Evolutionary conservation across 176 grass and related monocot genomes (phyloP), one percentile per base, ranked within the genome.

Genomic region (Elymus sibiricus): DNA sequence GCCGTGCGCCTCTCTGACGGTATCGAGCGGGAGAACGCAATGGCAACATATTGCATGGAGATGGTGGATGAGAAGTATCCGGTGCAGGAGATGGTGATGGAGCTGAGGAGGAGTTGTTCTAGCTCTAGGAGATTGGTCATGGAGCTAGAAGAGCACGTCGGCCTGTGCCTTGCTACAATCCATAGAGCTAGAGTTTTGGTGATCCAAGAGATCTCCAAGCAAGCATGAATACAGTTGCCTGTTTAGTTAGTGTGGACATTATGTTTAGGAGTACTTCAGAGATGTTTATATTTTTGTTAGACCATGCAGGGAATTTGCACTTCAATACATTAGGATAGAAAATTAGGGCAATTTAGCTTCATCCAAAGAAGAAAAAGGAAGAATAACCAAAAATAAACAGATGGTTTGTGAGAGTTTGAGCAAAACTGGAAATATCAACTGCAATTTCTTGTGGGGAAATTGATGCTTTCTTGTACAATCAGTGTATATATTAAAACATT

Each of bases 111-210:
- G 42, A 88, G 90, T 29, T 82, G 65, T 40, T 78, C 43, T 8
- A 82, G 74, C 32, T 78, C 83, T 7, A 88, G 42, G 63, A 77
- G 28, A 47, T 64, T 88, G 22, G 56, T 74, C 1, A 66, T 79
- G 11, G 90, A 92, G 73, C 83, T 92, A 29, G 77, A 86, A 73
- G 79, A 89, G 79, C 86, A 86, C 15, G 83, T 86, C 43, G 67
- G 86, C 28, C 38, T 92, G 11, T 89, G 86, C 83, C 86, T 92
- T 26, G 86, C 78, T 69, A 92, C 86, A 19, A 84, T 89, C 43
- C 70, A 92, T 58, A 92, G 73, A 38, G 90, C 79, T 70, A 70
- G 90, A 68, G 21, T 70, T 53, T 80, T 91, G 39, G 89, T 91
- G 70, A 77, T 88, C 16, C 37, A 77, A 69, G 82, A 89, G 68